Evolutionary conservation across 768 basidiomycete species (phyloP), one percentile per base, ranked within the genome.

Genomic region (Suillus ampliporus): DNA sequence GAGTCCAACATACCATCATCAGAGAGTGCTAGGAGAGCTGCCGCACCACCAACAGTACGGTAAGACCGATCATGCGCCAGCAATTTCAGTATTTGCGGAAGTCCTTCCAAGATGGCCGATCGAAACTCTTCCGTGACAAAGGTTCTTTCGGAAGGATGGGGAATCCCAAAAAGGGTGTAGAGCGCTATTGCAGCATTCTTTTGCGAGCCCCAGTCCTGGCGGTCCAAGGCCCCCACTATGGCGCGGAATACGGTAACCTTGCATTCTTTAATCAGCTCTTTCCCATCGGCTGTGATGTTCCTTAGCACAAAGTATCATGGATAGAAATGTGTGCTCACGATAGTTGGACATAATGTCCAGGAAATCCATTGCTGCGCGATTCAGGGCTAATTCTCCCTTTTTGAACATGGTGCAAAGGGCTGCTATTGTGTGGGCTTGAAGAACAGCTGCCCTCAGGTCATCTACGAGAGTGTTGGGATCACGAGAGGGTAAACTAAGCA

Each of bases 301-400:
- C 37, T 54, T 7, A 54, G 37, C 19, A 26, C 40, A 40, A 17
- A 56, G 6, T n/a, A 19, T 26, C 2, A 19, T 19, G 17, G 7
- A 58, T 57, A 11, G 21, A 40, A 13, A 38, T 17, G 53, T 2
- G 26, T 8, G 53, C 60, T 61, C 28, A 61, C 60, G 9, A 23
- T 61, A 41, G 26, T 61, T 31, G 53, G 48, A 40, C 11, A 61
- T 58, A 21, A 61, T 57, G 35, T 57, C n/a, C 38, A 61, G 53
- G 60, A 61, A 57, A 34, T 37, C 60, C 34, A 57, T 14, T 14
- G 48, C 60, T 31, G 60, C 35, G 31, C 41, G 17, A 52, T 38
- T 61, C 7, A 38, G n/a, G 1, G 13, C 23, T 11, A 31, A 5
- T 6, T 23, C 23, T 2, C 60, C 60, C 38, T 21, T 56, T n/a